Percentiles rank a stretch among this genome's conserved stretches.
Evolutionary conservation across 2,329 filamentous ascomycete species (phyloP).

Genomic region (Annulohypoxylon truncatum): DNA sequence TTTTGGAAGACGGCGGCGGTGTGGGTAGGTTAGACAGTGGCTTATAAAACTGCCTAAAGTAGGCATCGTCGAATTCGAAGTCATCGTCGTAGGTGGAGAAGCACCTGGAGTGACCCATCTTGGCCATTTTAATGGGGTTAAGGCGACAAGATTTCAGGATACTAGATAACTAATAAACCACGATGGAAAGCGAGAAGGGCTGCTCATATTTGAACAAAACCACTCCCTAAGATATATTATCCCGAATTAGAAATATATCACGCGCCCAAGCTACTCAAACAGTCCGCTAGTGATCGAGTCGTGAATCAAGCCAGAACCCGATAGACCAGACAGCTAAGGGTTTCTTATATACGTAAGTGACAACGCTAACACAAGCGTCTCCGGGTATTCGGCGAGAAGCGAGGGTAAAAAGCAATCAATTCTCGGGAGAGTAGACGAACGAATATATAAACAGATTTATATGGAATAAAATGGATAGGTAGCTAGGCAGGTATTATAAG

Average conservation of each 20-base stretch:
- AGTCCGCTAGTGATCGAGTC: conserved; percentile 16
- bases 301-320: conserved; percentile 12
- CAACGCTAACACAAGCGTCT: conserved; percentile 31
- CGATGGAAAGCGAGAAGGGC: conserved; percentile 29
- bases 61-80: conserved; percentile 63
- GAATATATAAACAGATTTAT: conserved; percentile 37
- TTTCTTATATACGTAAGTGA: conserved; percentile 38
- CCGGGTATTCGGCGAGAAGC: conserved; percentile 36
- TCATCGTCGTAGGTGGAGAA: conserved; percentile 56
- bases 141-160: conserved; percentile 36
- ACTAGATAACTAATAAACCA: conserved; percentile 39
- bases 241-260: conserved; percentile 38
- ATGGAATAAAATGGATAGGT: conserved; percentile 36
- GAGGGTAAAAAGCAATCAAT: conserved; percentile 40
- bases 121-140: conserved; percentile 26
- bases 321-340: conserved; percentile 16
- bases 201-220: conserved; percentile 45
- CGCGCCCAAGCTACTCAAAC: conserved; percentile 42
- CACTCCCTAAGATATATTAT: conserved; percentile 24
- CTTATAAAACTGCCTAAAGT: conserved; percentile 70
- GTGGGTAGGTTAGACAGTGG: conserved; percentile 76
- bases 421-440: conserved; percentile 38
- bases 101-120: conserved; percentile 52
- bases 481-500: conserved; percentile 36
- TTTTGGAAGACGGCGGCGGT: conserved; percentile 68